These are phyloP conservation scores for Cadophora sp. DNA, from an alignment of 2,329 filamentous ascomycete genomes.

Conservation along the genomic window DNA sequence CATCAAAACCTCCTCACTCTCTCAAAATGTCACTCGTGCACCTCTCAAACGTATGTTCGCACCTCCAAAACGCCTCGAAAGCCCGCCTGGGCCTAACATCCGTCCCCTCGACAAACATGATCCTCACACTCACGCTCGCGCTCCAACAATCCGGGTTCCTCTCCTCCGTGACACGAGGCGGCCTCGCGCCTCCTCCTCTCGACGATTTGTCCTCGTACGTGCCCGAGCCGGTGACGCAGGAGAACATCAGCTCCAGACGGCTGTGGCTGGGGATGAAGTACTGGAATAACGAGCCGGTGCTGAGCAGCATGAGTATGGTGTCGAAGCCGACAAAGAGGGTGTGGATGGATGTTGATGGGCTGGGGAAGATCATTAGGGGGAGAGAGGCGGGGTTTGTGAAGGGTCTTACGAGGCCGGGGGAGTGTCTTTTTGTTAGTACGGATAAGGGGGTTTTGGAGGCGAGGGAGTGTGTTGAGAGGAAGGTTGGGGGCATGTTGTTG, in stretches of 20 bases:
- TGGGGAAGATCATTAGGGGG: constrained; percentile 66
- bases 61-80: constrained; percentile 75
- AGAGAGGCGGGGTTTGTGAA: constrained; percentile 64
- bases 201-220: constrained; percentile 55
- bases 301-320: constrained; percentile 67
- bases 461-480: constrained; percentile 73
- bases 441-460: constrained; percentile 72
- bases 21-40: constrained; percentile 71
- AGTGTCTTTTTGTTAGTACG: constrained; percentile 72
- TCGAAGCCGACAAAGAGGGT: constrained; percentile 73
- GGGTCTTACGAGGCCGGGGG: constrained; percentile 69
- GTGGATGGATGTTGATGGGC: constrained; percentile 63
- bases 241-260: constrained; percentile 66
- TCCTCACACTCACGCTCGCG: constrained; percentile 67
- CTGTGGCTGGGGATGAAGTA: constrained; percentile 79
- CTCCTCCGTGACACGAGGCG: constrained; percentile 70
- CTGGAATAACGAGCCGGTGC: constrained; percentile 73
- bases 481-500: constrained; percentile 69
- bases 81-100: constrained; percentile 73
- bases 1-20: not conserved
- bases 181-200: constrained; percentile 60
- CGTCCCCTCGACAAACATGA: constrained; percentile 70
- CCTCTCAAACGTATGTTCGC: constrained; percentile 74
- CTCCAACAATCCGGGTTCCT: constrained; percentile 75
- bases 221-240: constrained; percentile 58